Evolutionary conservation across 2,329 filamentous ascomycete genomes (phyloP), one percentile per base, ranked within the genome.

Genomic region (Coleophoma cylindrospora): DNA sequence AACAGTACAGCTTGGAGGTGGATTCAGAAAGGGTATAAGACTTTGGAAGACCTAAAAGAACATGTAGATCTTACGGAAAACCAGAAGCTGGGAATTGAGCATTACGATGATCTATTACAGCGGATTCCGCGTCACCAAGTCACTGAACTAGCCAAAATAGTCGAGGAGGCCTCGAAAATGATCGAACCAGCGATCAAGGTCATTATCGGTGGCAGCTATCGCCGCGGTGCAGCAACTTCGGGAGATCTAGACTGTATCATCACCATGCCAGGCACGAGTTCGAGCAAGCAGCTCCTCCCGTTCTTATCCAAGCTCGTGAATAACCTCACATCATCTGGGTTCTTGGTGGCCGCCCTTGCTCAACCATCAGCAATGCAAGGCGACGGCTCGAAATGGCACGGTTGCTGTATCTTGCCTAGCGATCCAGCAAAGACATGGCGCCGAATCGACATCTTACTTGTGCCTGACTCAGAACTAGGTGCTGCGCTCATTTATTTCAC

Each of bases 401-500:
- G 92, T 3, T 91, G 87, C 47, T 94, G 87, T 37, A 80, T 84
- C 11, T 72, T 95, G 0, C 86, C 88, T 0, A 66, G 27, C 50
- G 52, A 58, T n/a, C 66, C 69, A 46, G 63, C 62, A 4, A 72
- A 72, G 0, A 65, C 79, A 1, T 96, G 90, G 91, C 79, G 91
- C 9, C 80, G 91, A 2, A 86, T 96, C 53, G 91, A 96, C 64
- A 79, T 96, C 17, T 72, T 96, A 1, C 77, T 95, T 4, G 91
- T 96, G 1, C 91, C 91, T 0, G 83, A 84, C 57, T 74, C 79
- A 2, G 85, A 96, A 66, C 76, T 90, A 46, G 92, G 92, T 1
- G 91, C 89, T 0, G 91, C 91, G 0, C 66, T 96, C 54, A 79
- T 96, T n/a, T 96, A 96, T 64, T 97, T 96, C 63, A 96, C 92